Base-by-base conservation (phyloP, 2,329 filamentous ascomycete species). In the Bimuria novae-zelandiae region DNA sequence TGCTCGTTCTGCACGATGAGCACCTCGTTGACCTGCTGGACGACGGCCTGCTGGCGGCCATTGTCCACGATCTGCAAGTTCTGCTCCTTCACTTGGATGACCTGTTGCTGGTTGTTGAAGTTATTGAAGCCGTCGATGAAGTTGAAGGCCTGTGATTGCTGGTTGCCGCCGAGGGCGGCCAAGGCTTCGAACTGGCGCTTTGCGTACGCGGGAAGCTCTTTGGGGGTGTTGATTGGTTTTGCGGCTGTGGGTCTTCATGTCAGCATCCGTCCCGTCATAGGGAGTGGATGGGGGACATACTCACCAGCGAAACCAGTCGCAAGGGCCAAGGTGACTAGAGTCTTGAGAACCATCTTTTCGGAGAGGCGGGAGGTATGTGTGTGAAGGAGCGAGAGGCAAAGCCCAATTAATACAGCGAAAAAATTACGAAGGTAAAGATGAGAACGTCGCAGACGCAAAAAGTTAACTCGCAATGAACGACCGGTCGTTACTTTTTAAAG, bases 241-340 rank as follows among this genome's bases (percentile, higher is more conserved):
- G 69, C 65, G 48, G 52, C 65, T 70, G 27, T 14, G 1, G 1
- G 33, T 30, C n/a, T n/a, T n/a, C n/a, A 10, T 17, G 48, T 68
- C 43, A 65, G 55, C 58, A n/a, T 49, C 19, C 39, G 19, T 29
- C 23, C 27, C 10, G 19, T 12, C 22, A 8, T 22, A 12, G 21
- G 21, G n/a, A n/a, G n/a, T n/a, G n/a, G n/a, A n/a, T n/a, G n/a
- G n/a, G n/a, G 27, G 39, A 21, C 14, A 14, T 12, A 59, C 63
- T 54, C 62, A 71, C 67, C 66, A 61, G 66, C 65, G 53, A 71
- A 58, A 56, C 67, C 64, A 60, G 69, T 64, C 60, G 67, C 68
- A 54, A 71, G 61, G 32, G 64, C 66, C 43, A 71, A 47, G 23
- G 61, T 57, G 53, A 58, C 57, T 49, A 62, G 52, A 45, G 57